Evolutionary conservation across 2,329 filamentous ascomycete species (phyloP), one percentile per base, ranked within the genome.

Genomic region (Neofusicoccum laricinum): DNA sequence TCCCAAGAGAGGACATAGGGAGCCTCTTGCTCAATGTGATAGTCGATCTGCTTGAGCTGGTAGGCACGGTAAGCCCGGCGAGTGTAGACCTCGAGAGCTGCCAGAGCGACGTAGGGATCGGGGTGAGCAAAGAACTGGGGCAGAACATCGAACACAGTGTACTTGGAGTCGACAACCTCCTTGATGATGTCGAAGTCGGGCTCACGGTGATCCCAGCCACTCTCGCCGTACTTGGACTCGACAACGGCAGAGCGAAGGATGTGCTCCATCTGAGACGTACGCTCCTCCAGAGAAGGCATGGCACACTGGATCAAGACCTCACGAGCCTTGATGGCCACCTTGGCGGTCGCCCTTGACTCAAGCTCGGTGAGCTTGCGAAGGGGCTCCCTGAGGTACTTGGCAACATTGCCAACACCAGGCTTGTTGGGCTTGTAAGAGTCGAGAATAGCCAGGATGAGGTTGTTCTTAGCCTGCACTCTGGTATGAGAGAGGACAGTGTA

Each of bases 261-360:
- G 79, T 98, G 94, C 83, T 98, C 95, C 94, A 99, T 97, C 82
- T 99, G 95, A 6, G 90, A 86, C 30, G 91, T 91, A 70, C 95
- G 90, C 84, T 99, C 95, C 78, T 98, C 95, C 19, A 99, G 84
- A 2, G 95, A 99, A 17, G 95, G 95, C 76, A 99, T 86, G 62
- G 95, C 93, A 76, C 93, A 97, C 80, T 98, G 95, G 68, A 99
- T 99, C 72, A 99, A 89, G 59, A 98, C 90, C 81, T 99, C 95
- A 75, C 95, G 91, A 50, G 95, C 94, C 85, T 99, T 99, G 69
- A 99, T 86, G 0, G 94, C 92, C 46, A 99, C 94, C 88, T 98
- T 99, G 69, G 94, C 92, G 11, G 94, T 95, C 74, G 82, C 88
- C 80, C 80, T 91, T 11, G 89, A 93, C 79, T 96, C 92, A 14